phyloP scores from a whole-genome alignment of 768 basidiomycete species.

The Leucosporidium creatinivorum region DNA sequence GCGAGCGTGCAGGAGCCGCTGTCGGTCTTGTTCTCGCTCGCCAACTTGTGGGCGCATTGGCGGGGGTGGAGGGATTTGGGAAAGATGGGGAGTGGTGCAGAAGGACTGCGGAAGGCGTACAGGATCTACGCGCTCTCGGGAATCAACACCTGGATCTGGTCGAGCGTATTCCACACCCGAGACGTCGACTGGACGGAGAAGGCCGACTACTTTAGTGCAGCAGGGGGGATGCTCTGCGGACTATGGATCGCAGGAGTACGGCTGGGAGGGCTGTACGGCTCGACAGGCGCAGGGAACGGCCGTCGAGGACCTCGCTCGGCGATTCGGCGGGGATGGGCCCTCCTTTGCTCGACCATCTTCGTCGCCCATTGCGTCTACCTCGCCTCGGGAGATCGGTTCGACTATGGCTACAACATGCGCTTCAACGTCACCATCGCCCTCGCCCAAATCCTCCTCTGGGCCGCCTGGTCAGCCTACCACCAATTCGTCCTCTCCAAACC shows the following conservation, averaged over 20 bases:
- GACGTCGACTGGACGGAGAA: constrained; percentile 79
- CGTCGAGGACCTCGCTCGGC: neutral
- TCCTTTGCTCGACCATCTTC: constrained; percentile 44
- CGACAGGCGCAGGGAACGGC: constrained; percentile 33
- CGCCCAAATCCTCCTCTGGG: constrained; percentile 73
- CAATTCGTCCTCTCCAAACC: constrained; percentile 6
- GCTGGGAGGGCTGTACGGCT: constrained; percentile 61
- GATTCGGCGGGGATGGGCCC: constrained; percentile 36
- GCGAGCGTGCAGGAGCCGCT: constrained; percentile 88
- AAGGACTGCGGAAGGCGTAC: constrained; percentile 44
- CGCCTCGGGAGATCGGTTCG: constrained; percentile 63
- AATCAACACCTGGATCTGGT: constrained; percentile 90
- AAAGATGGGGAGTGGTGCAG: neutral
- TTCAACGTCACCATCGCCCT: constrained; percentile 74
- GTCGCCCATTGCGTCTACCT: constrained; percentile 72
- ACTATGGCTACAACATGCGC: constrained; percentile 86
- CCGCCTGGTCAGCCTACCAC: constrained; percentile 55
- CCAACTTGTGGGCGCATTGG: constrained; percentile 70
- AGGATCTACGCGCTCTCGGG: constrained; percentile 59
- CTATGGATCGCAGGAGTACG: constrained; percentile 73
- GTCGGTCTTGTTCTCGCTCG: constrained; percentile 78
- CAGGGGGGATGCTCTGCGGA: constrained; percentile 68
- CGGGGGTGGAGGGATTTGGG: constrained; percentile 53
- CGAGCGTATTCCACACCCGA: constrained; percentile 84
- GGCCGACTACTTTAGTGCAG: constrained; percentile 92